These are phyloP conservation scores for Bonia amplexicaulis DNA, from an alignment of 176 grass and related monocot genomes.

Conservation along the genomic window DNA sequence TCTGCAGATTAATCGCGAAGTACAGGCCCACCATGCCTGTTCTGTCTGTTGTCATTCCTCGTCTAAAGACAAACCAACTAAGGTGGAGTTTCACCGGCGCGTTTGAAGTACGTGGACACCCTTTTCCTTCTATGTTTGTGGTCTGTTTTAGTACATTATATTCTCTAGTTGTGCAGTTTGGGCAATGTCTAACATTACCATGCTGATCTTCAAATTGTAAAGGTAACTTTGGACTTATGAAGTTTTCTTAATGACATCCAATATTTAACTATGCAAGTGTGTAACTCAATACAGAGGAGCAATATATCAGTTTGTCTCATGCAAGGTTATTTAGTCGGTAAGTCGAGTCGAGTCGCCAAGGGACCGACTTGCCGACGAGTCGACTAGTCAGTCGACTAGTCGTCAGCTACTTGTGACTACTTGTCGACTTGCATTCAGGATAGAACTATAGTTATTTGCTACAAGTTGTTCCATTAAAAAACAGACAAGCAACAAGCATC, in stretches of 20 bases:
- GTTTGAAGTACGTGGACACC: conserved; percentile 61
- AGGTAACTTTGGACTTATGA: neutral
- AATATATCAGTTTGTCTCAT: neutral
- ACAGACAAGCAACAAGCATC: no score
- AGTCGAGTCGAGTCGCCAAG: no score
- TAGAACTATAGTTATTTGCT: no score
- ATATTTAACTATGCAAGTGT: neutral
- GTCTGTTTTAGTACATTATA: neutral
- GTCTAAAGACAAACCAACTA: conserved; percentile 96
- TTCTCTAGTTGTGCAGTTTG: neutral
- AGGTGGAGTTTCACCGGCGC: conserved; percentile 95
- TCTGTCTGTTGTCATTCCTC: conserved; percentile 96
- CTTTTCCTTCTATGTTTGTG: conserved; percentile 5
- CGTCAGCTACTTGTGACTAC: no score
- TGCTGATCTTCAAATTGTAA: neutral
- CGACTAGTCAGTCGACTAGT: no score
- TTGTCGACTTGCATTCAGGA: no score
- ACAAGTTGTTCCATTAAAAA: no score
- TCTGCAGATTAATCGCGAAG: conserved; percentile 83
- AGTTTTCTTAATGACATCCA: neutral
- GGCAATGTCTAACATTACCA: neutral
- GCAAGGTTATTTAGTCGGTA: no score
- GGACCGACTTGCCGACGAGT: no score
- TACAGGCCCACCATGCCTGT: conserved; percentile 99
- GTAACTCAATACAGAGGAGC: neutral